These are phyloP conservation scores for Bocquillonia castaneifolia DNA, from an alignment of 441 rosid genomes.

Conservation along the genomic window DNA sequence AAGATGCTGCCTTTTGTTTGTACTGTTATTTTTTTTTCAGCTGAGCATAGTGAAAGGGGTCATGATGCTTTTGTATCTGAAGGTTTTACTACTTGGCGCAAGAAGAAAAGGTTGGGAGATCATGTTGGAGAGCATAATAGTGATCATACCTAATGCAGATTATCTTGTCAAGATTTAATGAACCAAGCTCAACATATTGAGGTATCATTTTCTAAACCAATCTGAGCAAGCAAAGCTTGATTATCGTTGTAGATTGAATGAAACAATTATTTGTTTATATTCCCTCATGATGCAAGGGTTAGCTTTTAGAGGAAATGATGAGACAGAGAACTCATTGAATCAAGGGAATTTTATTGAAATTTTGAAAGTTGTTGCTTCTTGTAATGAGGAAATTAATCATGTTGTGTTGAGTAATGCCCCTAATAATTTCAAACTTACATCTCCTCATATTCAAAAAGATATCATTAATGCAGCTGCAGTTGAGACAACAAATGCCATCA, in stretches of 20 bases:
- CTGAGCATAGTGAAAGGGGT: neutral
- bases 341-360: too few relatives aligned
- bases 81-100: neutral
- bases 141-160: neutral
- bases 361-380: too few relatives aligned
- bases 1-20: too few relatives aligned
- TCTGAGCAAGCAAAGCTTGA: too few relatives aligned
- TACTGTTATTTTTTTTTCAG: too few relatives aligned
- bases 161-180: too few relatives aligned
- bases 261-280: too few relatives aligned
- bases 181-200: neutral
- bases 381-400: too few relatives aligned
- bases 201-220: too few relatives aligned
- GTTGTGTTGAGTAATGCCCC: neutral
- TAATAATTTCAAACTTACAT: neutral
- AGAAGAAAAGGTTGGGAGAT: neutral
- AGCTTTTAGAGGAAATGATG: neutral
- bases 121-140: too few relatives aligned
- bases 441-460: neutral
- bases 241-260: neutral
- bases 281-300: neutral
- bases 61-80: neutral
- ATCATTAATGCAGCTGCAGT: neutral
- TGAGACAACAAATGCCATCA: neutral
- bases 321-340: neutral